Conservation (phyloP, 306 rosid species). For the Cercis canadensis region DNA sequence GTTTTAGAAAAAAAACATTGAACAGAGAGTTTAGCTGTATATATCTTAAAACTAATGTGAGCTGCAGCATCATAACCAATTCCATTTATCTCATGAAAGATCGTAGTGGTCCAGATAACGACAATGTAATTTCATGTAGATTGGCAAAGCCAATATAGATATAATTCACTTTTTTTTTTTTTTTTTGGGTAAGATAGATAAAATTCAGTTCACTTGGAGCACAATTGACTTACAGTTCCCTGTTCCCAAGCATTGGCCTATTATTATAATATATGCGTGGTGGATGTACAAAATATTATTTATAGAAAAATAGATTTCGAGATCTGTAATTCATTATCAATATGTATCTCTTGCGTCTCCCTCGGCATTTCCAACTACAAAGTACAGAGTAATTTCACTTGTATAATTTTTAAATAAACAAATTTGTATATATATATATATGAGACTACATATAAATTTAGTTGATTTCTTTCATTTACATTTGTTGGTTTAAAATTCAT, state of each 20-base stretch:
- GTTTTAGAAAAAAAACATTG: background rate
- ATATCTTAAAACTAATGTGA: constrained; percentile 15
- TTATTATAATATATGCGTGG: background rate
- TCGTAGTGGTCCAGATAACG: background rate
- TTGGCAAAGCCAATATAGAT: constrained; percentile 13
- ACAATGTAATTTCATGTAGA: background rate
- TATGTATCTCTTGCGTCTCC: too few relatives aligned
- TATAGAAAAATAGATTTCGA: constrained; percentile 7
- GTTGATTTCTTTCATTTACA: too few relatives aligned
- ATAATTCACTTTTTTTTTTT: background rate
- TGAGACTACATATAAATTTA: too few relatives aligned
- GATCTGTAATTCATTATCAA: too few relatives aligned
- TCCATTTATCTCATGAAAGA: background rate
- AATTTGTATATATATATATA: too few relatives aligned
- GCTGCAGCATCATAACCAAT: background rate
- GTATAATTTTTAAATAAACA: too few relatives aligned
- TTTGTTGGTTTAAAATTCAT: too few relatives aligned
- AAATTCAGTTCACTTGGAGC: constrained; percentile 4
- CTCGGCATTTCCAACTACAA: too few relatives aligned
- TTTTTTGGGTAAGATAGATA: too few relatives aligned
- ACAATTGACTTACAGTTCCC: constrained; percentile 28
- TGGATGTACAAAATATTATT: background rate
- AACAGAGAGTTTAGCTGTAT: constrained; percentile 3
- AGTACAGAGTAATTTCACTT: too few relatives aligned
- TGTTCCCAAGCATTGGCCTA: too few relatives aligned